phyloP scores from a whole-genome alignment of 345 rosid genomes.

The Acer saccharum region DNA sequence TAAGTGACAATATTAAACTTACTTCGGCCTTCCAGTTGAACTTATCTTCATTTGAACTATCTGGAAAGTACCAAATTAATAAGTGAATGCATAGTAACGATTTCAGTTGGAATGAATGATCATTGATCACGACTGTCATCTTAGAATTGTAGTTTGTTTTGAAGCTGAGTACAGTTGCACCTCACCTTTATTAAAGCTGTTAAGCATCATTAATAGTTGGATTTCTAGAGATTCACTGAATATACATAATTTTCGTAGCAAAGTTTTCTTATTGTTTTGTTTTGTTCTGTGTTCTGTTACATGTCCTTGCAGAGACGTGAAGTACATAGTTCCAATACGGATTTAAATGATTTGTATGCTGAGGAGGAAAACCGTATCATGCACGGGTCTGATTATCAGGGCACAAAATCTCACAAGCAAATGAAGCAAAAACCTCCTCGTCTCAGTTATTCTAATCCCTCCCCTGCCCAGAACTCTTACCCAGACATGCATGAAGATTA shows the following conservation, averaged over 20 bases:
- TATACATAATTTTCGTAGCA: neutral
- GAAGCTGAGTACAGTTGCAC: neutral
- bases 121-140: neutral
- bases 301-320: slow-evolving; percentile 50
- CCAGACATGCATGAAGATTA: slow-evolving; percentile 42
- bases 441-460: slow-evolving; percentile 39
- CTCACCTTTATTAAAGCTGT: neutral
- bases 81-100: neutral
- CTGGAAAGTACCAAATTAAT: neutral
- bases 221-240: neutral
- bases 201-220: neutral
- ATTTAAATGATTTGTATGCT: slow-evolving; percentile 39
- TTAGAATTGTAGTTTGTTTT: neutral
- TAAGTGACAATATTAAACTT: neutral
- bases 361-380: slow-evolving; percentile 39
- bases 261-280: slow-evolving; percentile 1
- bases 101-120: neutral
- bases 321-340: slow-evolving; percentile 41
- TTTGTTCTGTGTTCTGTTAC: slow-evolving; percentile 13
- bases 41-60: neutral
- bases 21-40: neutral
- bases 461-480: slow-evolving; percentile 38
- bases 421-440: slow-evolving; percentile 40
- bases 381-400: slow-evolving; percentile 46
- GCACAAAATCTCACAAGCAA: slow-evolving; percentile 40